These are phyloP conservation scores for Saussurea involucrata DNA, from an alignment of 129 eudicot genomes.

Conservation along the genomic window DNA sequence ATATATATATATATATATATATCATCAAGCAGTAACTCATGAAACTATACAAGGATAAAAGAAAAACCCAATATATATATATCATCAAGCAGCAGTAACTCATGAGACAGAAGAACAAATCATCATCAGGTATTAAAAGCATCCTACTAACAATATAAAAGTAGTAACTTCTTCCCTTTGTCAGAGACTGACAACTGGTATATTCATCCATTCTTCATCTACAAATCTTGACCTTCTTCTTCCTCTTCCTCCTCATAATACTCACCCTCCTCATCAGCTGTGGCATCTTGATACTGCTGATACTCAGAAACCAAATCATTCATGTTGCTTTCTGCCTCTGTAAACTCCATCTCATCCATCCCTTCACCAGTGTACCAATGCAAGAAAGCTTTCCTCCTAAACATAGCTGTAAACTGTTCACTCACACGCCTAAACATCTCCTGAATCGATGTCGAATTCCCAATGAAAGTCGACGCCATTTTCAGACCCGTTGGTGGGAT, in stretches of 20 bases:
- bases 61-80: not conserved
- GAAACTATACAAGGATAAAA: no score
- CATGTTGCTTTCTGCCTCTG: slow-evolving; percentile 36
- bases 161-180: not conserved
- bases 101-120: not conserved
- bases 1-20: no score
- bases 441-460: slow-evolving; percentile 31
- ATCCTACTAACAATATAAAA: not conserved
- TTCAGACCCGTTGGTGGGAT: slow-evolving; percentile 48
- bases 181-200: slow-evolving; percentile 30
- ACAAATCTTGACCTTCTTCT: slow-evolving; percentile 18
- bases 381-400: slow-evolving; percentile 61
- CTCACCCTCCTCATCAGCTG: slow-evolving; percentile 55
- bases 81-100: not conserved
- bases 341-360: slow-evolving; percentile 65
- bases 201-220: not conserved
- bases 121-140: not conserved
- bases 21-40: no score
- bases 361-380: slow-evolving; percentile 66
- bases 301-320: slow-evolving; percentile 52
- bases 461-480: slow-evolving; percentile 53
- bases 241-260: slow-evolving; percentile 49
- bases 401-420: slow-evolving; percentile 63
- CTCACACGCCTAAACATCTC: slow-evolving; percentile 27
- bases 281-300: slow-evolving; percentile 60